Conservation (phyloP, 768 basidiomycete genomes). For the Termitomyces sp. region DNA sequence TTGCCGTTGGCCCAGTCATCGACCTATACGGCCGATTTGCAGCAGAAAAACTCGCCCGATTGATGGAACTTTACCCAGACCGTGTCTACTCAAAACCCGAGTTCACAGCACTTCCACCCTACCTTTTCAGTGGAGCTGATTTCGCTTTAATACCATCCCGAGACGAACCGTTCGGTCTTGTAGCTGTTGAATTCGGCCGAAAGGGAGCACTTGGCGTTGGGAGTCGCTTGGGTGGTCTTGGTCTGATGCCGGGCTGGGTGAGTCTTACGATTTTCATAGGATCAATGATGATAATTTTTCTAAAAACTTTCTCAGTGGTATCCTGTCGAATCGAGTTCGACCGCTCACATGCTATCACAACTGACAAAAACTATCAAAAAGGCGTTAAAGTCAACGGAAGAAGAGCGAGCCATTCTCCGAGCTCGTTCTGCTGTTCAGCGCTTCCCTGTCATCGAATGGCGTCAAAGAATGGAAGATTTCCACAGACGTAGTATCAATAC, state of each 20-base stretch:
- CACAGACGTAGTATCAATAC: constrained; percentile 78
- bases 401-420: constrained; percentile 90
- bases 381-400: constrained; percentile 85
- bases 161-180: constrained; percentile 94
- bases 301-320: constrained; percentile 68
- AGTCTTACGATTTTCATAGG: constrained; percentile 26
- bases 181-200: constrained; percentile 94
- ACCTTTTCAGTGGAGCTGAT: constrained; percentile 92
- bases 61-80: constrained; percentile 95
- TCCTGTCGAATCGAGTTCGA: constrained; percentile 92
- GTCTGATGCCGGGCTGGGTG: constrained; percentile 98
- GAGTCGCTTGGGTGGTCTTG: constrained; percentile 89
- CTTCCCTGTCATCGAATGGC: constrained; percentile 98
- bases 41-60: constrained; percentile 86
- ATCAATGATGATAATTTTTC: neutral
- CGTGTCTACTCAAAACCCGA: constrained; percentile 96
- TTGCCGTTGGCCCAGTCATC: constrained; percentile 92
- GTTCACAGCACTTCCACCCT: constrained; percentile 91
- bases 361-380: constrained; percentile 93
- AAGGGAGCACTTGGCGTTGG: constrained; percentile 97
- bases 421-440: constrained; percentile 93
- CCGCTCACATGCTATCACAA: constrained; percentile 93
- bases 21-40: constrained; percentile 95
- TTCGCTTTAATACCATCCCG: constrained; percentile 95
- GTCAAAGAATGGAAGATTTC: constrained; percentile 93